Evolutionary conservation across 164 flowering plant species (phyloP).

Genomic region (Vitis rupestris): DNA sequence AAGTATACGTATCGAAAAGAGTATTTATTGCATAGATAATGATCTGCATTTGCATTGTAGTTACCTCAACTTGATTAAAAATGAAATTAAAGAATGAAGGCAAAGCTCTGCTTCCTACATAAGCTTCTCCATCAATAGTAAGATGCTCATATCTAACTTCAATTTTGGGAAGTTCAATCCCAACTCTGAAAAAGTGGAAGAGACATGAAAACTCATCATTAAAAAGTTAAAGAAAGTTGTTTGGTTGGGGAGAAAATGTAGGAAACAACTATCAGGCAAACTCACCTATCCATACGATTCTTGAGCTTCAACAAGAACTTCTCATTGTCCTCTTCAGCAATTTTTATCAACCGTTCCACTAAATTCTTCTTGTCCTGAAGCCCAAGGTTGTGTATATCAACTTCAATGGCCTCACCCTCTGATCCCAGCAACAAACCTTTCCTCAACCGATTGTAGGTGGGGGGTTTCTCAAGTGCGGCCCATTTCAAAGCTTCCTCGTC

Average conservation of each 20-base stretch:
- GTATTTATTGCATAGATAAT: neutral
- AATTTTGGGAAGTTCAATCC: slow-evolving; percentile 33
- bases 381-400: slow-evolving; percentile 56
- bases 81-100: slow-evolving; percentile 37
- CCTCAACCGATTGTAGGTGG: slow-evolving; percentile 48
- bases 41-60: neutral
- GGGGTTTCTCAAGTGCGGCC: slow-evolving; percentile 28
- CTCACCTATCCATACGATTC: slow-evolving; percentile 58
- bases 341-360: slow-evolving; percentile 52
- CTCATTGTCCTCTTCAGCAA: slow-evolving; percentile 75
- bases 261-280: no score
- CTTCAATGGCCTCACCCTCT: slow-evolving; percentile 36
- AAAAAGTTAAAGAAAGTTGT: no score
- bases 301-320: slow-evolving; percentile 67
- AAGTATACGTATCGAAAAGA: neutral
- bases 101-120: slow-evolving; percentile 39
- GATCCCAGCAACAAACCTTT: slow-evolving; percentile 29
- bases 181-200: slow-evolving; percentile 29
- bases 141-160: slow-evolving; percentile 41
- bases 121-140: slow-evolving; percentile 33
- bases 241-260: no score
- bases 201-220: no score
- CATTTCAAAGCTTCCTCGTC: slow-evolving; percentile 67
- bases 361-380: slow-evolving; percentile 46
- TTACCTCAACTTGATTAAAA: slow-evolving; percentile 32